phyloP scores from a whole-genome alignment of 2,329 filamentous ascomycete genomes.

The Corinectria fuckeliana region DNA sequence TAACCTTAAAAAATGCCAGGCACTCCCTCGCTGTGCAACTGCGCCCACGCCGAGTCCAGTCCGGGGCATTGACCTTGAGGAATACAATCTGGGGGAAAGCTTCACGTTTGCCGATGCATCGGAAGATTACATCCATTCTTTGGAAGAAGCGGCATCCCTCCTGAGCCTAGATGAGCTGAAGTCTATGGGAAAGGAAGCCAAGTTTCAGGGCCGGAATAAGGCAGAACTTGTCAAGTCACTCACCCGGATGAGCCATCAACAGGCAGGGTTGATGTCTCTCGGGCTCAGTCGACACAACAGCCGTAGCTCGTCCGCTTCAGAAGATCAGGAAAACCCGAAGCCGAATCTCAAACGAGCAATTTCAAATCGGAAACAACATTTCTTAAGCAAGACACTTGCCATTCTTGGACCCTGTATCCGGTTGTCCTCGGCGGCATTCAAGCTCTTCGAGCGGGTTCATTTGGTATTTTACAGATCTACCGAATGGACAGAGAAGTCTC shows the following conservation, averaged over 20 bases:
- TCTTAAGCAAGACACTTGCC: conserved; percentile 76
- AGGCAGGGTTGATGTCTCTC: conserved; percentile 75
- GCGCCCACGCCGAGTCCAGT: conserved; percentile 23
- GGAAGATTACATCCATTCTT: conserved; percentile 71
- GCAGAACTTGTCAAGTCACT: conserved; percentile 78
- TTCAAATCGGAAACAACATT: conserved; percentile 75
- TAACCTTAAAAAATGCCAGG: conserved; percentile 64
- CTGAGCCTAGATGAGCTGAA: conserved; percentile 91
- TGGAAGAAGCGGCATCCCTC: conserved; percentile 84
- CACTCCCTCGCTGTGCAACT: conserved; percentile 55
- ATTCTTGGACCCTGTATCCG: conserved; percentile 85
- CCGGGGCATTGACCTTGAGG: conserved; percentile 47
- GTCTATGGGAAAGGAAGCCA: conserved; percentile 81
- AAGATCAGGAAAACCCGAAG: conserved; percentile 46
- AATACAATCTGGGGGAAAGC: conserved; percentile 54
- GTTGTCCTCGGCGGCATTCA: conserved; percentile 73
- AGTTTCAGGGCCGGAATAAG: conserved; percentile 88
- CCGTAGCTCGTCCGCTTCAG: conserved; percentile 58
- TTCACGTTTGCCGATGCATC: conserved; percentile 86
- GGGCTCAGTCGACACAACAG: conserved; percentile 70
- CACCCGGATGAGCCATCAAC: conserved; percentile 73
- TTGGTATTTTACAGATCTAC: conserved; percentile 95
- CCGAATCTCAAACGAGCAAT: conserved; percentile 37
- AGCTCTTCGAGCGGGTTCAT: conserved; percentile 92
- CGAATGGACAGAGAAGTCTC: conserved; percentile 95